These are phyloP conservation scores for Pseudocercospora musae DNA, from an alignment of 2,329 filamentous ascomycete genomes.

Conservation along the genomic window DNA sequence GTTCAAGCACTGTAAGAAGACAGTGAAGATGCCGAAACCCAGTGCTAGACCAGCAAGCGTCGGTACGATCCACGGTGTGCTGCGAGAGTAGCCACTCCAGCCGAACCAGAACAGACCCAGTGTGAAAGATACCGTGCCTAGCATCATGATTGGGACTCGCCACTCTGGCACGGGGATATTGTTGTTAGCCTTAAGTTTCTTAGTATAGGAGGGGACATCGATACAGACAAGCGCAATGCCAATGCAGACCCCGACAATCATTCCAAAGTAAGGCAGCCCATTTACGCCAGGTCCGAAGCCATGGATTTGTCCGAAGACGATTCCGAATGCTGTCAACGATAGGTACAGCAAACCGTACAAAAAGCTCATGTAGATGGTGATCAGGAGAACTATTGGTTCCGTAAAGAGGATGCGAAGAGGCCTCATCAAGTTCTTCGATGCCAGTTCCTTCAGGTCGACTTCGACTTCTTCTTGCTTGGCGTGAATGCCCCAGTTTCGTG, in stretches of 20 bases:
- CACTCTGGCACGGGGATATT: conserved; percentile 44
- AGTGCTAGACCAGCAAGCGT: conserved; percentile 43
- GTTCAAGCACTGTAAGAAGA: conserved; percentile 42
- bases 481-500: conserved; percentile 58
- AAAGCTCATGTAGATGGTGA: conserved; percentile 43
- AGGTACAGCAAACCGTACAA: conserved; percentile 56
- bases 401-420: conserved; percentile 49
- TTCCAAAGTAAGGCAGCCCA: conserved; percentile 80
- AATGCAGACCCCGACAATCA: conserved; percentile 41
- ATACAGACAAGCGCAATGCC: no score
- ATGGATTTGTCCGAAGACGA: conserved; percentile 72
- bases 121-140: conserved; percentile 46
- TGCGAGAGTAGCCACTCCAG: conserved; percentile 37
- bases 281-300: conserved; percentile 65
- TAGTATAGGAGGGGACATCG: no score
- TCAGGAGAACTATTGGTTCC: conserved; percentile 48
- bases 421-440: conserved; percentile 36
- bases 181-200: conserved; percentile 33
- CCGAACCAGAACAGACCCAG: conserved; percentile 43
- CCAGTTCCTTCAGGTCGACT: conserved; percentile 36
- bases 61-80: conserved; percentile 45
- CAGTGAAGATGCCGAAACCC: conserved; percentile 42
- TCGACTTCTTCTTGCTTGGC: conserved; percentile 45
- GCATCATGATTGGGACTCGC: conserved; percentile 45
- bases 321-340: conserved; percentile 78